Base-by-base conservation (phyloP, 2,329 filamentous ascomycete species). In the Hymenoscyphus albidus region DNA sequence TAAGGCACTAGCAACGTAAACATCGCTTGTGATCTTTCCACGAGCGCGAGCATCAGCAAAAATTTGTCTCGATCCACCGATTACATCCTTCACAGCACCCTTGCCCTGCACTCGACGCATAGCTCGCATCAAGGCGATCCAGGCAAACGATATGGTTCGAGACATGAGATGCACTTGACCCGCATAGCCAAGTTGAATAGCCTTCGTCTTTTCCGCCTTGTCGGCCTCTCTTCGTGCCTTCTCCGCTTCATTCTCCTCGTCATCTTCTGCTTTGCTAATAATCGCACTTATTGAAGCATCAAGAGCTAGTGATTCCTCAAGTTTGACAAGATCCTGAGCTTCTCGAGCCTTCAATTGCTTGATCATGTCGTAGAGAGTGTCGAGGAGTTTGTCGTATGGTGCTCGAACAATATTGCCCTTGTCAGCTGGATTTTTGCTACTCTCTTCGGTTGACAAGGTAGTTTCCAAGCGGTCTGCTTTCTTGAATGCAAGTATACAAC, bases 81-180 rank as follows among this genome's bases (percentile, higher is more conserved):
- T 67, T 14, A 68, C 63, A 59, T 72, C 71, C 59, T 72, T 73
- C 38, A 82, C 81, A 44, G 85, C 80, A 71, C 85, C 87, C 68
- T 93, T 92, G 67, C 95, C 96, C 77, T 98, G 93, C 16, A 98
- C 89, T 62, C 95, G 91, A 64, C 95, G 91, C 86, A 97, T 97
- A 3, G 94, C 91, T 60, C 95, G 88, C 78, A 97, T 96, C 65
- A 98, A 82, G 16, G 93, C 92, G 73, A 98, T 96, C 95, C 95
- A 99, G 4, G 93, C 89, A 73, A 92, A 93, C 0, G 95, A 96
- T 63, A 99, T 88, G 1, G 92, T 94, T 71, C 90, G 88, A 54
- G 90, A 94, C 27, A 98, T 83, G 16, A 90, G 81, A 35, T 89
- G 87, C 40, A 88, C 87, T 73, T 97, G 92, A 5, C 85, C 84